phyloP scores from a whole-genome alignment of 495 filamentous ascomycete species.

The Terfezia boudieri region DNA sequence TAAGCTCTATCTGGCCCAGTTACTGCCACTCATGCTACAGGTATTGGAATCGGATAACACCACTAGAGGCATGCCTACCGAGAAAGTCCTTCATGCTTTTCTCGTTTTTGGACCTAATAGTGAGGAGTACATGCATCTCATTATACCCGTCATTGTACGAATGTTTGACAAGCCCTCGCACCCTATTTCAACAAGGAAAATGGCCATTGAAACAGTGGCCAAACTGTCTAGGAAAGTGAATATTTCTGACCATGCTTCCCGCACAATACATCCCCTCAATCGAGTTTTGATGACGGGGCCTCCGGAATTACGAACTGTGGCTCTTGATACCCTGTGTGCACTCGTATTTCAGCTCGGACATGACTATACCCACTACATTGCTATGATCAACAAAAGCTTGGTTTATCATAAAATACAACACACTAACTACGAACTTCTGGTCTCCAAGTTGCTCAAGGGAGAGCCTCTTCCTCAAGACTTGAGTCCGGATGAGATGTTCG shows the following conservation, averaged over 20 bases:
- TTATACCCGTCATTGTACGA: constrained; percentile 84
- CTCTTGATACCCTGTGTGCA: constrained; percentile 88
- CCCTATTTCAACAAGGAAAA: constrained; percentile 53
- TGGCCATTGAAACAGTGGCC: constrained; percentile 82
- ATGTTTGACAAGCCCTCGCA: constrained; percentile 72
- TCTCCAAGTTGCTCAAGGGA: constrained; percentile 78
- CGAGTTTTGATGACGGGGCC: constrained; percentile 53
- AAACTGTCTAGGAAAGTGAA: constrained; percentile 93
- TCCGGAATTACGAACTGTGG: constrained; percentile 50
- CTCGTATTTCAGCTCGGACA: constrained; percentile 87
- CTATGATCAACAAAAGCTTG: constrained; percentile 63
- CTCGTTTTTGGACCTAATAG: constrained; percentile 87
- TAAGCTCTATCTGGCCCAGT: constrained; percentile 68
- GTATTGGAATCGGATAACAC: constrained; percentile 73
- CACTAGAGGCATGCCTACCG: constrained; percentile 43
- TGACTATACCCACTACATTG: constrained; percentile 82
- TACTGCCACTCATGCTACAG: constrained; percentile 80
- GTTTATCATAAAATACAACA: constrained; percentile 51
- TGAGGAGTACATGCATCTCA: constrained; percentile 98
- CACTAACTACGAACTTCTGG: constrained; percentile 70
- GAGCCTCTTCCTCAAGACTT: constrained; percentile 87
- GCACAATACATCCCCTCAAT: constrained; percentile 77
- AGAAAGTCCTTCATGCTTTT: constrained; percentile 83
- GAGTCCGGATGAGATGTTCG: constrained; percentile 64
- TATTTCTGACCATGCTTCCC: constrained; percentile 84